phyloP scores from a whole-genome alignment of 805 yeast genomes.

The Wickerhamiella lipophila region DNA sequence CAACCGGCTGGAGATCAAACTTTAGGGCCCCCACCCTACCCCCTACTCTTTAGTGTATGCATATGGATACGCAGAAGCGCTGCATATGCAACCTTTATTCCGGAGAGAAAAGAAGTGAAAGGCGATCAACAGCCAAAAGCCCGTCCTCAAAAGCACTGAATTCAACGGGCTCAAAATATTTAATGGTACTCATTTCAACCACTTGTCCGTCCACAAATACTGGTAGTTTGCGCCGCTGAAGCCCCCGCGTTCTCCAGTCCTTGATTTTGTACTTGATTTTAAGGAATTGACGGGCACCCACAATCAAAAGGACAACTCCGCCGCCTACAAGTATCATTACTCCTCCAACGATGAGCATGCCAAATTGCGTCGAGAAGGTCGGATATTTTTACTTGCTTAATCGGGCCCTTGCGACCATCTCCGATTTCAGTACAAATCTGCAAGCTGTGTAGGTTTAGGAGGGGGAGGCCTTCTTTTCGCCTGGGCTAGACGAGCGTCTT shows the following conservation, averaged over 20 bases:
- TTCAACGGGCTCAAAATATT: slow-evolving; percentile 10
- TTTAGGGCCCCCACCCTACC: no score
- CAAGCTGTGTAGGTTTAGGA: neutral
- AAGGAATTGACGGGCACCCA: slow-evolving; percentile 2
- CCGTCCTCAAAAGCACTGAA: slow-evolving; percentile 1
- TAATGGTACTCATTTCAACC: slow-evolving; percentile 1
- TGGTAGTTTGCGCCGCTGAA: slow-evolving; percentile 9
- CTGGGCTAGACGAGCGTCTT: neutral
- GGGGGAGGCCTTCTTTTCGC: neutral
- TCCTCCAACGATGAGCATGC: slow-evolving; percentile 8
- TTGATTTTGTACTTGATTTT: neutral
- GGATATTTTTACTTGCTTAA: no score
- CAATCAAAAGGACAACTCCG: neutral
- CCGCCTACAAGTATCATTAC: slow-evolving; percentile 9
- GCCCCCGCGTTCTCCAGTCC: neutral
- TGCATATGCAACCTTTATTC: neutral
- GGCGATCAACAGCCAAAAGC: neutral
- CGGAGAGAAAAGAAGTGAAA: neutral
- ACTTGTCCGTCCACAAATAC: neutral
- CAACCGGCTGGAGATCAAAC: no score
- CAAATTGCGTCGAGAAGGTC: neutral
- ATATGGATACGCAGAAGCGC: no score
- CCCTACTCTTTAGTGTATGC: no score
- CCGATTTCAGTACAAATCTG: slow-evolving; percentile 2
- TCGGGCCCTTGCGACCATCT: neutral